A percentile compares a stretch with the other conserved stretches of the same genome.
Evolutionary conservation across 2,329 filamentous ascomycete species (phyloP).

Genomic region (Nigrospora oryzae): DNA sequence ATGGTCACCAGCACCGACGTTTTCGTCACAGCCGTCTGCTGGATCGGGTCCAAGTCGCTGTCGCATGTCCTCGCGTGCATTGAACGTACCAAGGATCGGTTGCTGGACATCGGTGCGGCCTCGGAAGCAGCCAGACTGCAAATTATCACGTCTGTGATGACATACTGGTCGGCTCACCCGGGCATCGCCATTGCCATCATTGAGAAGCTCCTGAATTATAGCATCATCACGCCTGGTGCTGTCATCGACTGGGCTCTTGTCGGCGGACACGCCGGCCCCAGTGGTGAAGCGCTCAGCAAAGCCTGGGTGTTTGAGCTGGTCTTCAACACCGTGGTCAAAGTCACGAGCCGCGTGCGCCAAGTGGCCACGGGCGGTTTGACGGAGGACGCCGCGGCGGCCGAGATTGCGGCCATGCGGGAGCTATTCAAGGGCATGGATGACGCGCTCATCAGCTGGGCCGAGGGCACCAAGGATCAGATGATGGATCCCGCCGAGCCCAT

Average conservation of each 20-base stretch:
- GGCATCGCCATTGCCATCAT: slow-evolving; percentile 88
- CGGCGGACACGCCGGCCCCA: slow-evolving; percentile 38
- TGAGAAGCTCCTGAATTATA: slow-evolving; percentile 96
- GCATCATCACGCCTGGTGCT: slow-evolving; percentile 75
- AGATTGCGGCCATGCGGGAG: slow-evolving; percentile 66
- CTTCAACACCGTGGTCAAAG: slow-evolving; percentile 79
- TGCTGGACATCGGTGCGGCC: slow-evolving; percentile 68
- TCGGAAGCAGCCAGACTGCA: slow-evolving; percentile 74
- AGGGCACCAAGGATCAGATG: slow-evolving; percentile 64
- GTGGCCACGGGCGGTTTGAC: slow-evolving; percentile 57
- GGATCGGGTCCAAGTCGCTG: slow-evolving; percentile 87
- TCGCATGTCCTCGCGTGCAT: slow-evolving; percentile 95
- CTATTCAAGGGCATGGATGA: slow-evolving; percentile 79
- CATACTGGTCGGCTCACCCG: slow-evolving; percentile 89
- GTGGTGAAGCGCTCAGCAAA: slow-evolving; percentile 61
- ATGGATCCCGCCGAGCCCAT: slow-evolving; percentile 49
- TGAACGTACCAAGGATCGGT: slow-evolving; percentile 84
- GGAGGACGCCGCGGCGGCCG: slow-evolving; percentile 43
- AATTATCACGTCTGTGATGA: slow-evolving; percentile 83
- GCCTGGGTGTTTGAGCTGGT: slow-evolving; percentile 85
- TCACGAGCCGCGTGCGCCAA: slow-evolving; percentile 77
- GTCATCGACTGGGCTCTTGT: slow-evolving; percentile 87
- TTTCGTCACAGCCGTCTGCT: slow-evolving; percentile 89
- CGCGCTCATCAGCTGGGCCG: slow-evolving; percentile 62
- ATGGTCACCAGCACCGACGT: slow-evolving; percentile 84